Base-by-base conservation (phyloP, 2,329 filamentous ascomycete species). In the Beauveria sp. region DNA sequence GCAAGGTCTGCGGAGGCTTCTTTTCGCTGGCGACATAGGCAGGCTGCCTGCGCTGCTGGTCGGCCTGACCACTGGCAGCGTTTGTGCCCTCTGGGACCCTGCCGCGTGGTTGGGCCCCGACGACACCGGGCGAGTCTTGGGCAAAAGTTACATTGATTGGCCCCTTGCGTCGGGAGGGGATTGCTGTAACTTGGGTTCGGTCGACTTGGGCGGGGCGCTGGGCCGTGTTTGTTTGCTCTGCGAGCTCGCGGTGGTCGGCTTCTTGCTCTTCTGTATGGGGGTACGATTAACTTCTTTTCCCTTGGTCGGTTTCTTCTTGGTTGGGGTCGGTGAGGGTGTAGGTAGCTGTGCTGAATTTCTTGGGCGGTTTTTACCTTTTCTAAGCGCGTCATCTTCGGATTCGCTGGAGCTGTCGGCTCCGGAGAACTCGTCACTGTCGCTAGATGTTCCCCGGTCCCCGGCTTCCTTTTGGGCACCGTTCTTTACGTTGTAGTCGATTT, bases 361-460 rank as follows among this genome's bases (percentile, higher is more conserved):
- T 60, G 70, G 72, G 62, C 68, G 67, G 61, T 64, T 65, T 72
- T 75, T 75, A 75, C 73, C 74, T 75, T 73, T 70, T 63, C 63
- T 60, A 54, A 65, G 53, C 51, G 16, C 43, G 3, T 43, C n/a
- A 18, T 63, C 63, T 18, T 70, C 68, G 22, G 74, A 59, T 24
- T 55, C 57, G 38, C 38, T 56, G 14, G 61, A 60, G 46, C 38
- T 42, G 26, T 52, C 45, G 28, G n/a, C 43, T 6, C 18, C 45
- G 2, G 60, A 45, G 16, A 62, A 62, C 18, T 62, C 60, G 12
- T 62, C 60, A 38, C 38, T 49, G 6, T 58, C 54, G 26, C 47
- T 42, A 8, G 46, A 58, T 3, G 20, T 42, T 22, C n/a, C 46
- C 7, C 7, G 10, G 8, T 20, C 53, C 6, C 14, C 38, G 26